Conservation (phyloP, 2,329 filamentous ascomycete species). For the Orbilia oligospora region DNA sequence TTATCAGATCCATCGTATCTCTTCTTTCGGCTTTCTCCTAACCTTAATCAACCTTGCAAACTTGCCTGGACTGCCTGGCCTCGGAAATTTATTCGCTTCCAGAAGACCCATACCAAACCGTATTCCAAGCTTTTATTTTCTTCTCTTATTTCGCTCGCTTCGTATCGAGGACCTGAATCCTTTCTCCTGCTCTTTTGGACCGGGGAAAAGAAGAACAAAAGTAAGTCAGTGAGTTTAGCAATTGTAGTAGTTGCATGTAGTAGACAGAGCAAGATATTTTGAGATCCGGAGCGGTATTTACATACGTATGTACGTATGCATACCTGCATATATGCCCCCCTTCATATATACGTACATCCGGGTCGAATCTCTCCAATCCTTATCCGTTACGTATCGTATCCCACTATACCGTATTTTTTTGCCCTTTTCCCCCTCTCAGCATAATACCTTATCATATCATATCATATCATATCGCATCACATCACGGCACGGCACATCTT, state of each 20-base stretch:
- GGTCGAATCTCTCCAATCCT: background rate
- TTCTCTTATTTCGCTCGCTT: conserved; percentile 25
- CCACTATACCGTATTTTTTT: conserved; percentile 1
- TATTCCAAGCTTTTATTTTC: conserved; percentile 20
- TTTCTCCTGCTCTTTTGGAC: conserved; percentile 38
- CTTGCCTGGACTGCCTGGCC: conserved; percentile 41
- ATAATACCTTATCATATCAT: conserved; percentile 31
- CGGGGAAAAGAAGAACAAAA: background rate
- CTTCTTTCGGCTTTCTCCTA: conserved; percentile 23
- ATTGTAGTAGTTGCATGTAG: conserved; percentile 31
- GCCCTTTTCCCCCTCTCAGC: conserved; percentile 2
- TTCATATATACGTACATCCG: background rate
- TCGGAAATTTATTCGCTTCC: conserved; percentile 58
- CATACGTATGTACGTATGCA: background rate
- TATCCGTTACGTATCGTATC: conserved; percentile 10
- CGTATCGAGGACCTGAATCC: conserved; percentile 51
- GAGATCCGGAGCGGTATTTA: background rate
- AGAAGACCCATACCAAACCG: conserved; percentile 32
- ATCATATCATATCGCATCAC: conserved; percentile 25
- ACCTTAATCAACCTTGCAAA: conserved; percentile 38
- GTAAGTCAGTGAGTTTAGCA: conserved; percentile 9
- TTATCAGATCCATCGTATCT: conserved; percentile 57
- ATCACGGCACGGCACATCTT: background rate
- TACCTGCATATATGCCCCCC: background rate
- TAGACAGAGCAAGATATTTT: conserved; percentile 18